A percentile compares a stretch with the other conserved stretches of the same genome.
phyloP scores from a whole-genome alignment of 2,329 filamentous ascomycete species.

The Fusarium tuaranense region DNA sequence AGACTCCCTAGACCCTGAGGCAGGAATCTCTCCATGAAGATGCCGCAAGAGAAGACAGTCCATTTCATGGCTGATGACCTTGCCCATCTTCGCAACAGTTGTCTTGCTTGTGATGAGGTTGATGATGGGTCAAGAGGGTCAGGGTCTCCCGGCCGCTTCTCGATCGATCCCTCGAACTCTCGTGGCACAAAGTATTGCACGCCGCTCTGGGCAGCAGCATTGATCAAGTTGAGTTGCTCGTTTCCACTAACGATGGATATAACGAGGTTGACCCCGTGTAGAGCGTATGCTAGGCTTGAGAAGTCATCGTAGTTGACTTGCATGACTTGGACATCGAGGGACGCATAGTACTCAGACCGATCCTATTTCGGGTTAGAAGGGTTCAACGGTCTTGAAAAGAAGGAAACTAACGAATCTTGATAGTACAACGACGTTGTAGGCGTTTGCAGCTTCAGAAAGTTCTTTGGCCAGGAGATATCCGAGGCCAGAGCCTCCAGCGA shows the following conservation, averaged over 20 bases:
- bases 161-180: constrained; percentile 77
- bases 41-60: constrained; percentile 78
- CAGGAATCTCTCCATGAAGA: constrained; percentile 82
- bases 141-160: constrained; percentile 60
- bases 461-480: constrained; percentile 62
- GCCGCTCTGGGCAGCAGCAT: constrained; percentile 72
- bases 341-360: constrained; percentile 63
- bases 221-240: constrained; percentile 77
- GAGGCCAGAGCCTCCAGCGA: constrained; percentile 60
- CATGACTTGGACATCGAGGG: constrained; percentile 73
- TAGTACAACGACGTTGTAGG: constrained; percentile 77
- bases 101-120: constrained; percentile 61
- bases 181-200: constrained; percentile 80
- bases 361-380: constrained; percentile 53
- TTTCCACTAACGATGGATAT: constrained; percentile 78
- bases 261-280: constrained; percentile 79
- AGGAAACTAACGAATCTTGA: constrained; percentile 61
- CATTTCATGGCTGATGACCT: constrained; percentile 66
- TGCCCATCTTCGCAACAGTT: constrained; percentile 66
- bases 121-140: constrained; percentile 73
- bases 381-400: background rate
- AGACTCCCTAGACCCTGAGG: constrained; percentile 72
- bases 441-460: constrained; percentile 67
- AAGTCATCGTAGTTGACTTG: constrained; percentile 75
- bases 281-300: constrained; percentile 69